Evolutionary conservation across 331 rosid genomes (phyloP), one percentile per base, ranked within the genome.

Genomic region (Dryas integrifolia): DNA sequence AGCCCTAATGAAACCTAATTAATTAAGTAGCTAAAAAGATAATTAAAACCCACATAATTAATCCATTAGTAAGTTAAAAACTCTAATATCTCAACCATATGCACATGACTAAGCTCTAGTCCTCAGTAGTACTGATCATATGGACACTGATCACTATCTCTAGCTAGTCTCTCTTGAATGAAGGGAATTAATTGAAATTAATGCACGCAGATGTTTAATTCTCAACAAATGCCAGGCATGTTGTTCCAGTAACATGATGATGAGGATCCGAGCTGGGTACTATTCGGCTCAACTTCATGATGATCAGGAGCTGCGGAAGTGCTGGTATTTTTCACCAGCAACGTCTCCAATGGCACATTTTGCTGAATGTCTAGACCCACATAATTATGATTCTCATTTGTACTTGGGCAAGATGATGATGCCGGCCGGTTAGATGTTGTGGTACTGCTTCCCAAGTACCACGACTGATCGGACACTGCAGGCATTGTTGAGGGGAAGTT

Each of bases 211-310:
- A 55, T 55, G 35, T 38, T 60, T 18, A 41, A 40, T 46, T 60
- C 43, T 77, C 79, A 83, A 74, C 84, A 85, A 15, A 89, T 83
- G 69, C 83, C 57, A n/a, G 90, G 83, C 88, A 87, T 67, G 85
- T 85, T 85, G 72, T 82, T 86, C 90, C 88, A 85, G 73, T 62
- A 66, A 67, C 72, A 72, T 4, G 85, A 21, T 48, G 80, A 82
- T 0, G 83, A 62, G 75, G 78, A 30, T 30, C 35, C 35, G 2
- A 30, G 35, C 30, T 26, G 30, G 30, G 30, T 26, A 26, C 30
- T 26, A 26, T 26, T 77, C 82, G 82, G 75, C 40, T 46, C 46
- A n/a, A 72, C 56, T 72, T 79, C 86, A 5, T 35, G 81, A 46
- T 79, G 45, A 15, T 38, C 21, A 0, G 58, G 9, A 9, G 70